Percentiles rank a stretch among this genome's conserved stretches.
phyloP scores from a whole-genome alignment of 441 rosid genomes.

The Metrosideros polymorpha region DNA sequence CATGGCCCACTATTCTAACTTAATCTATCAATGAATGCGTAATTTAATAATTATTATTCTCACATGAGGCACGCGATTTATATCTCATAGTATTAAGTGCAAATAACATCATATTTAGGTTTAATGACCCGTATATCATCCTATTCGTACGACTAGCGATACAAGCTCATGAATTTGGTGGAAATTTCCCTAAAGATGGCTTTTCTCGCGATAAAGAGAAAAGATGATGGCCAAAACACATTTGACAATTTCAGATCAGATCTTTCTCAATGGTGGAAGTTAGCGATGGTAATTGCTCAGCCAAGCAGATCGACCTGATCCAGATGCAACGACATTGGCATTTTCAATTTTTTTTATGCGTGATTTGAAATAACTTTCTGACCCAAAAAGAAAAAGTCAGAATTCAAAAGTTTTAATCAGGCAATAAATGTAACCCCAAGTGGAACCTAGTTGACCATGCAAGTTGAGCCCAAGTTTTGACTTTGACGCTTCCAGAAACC shows the following conservation, averaged over 20 bases:
- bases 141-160: neutral
- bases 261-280: neutral
- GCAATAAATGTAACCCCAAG: neutral
- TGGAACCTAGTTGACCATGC: neutral
- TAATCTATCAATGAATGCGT: too few relatives aligned
- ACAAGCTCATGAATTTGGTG: neutral
- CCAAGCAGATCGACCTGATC: neutral
- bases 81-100: neutral
- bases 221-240: neutral
- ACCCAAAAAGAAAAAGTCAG: neutral
- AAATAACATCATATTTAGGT: neutral
- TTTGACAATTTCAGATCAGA: neutral
- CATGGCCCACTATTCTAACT: neutral
- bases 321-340: neutral
- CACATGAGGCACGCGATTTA: accelerated
- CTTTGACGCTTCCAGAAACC: neutral
- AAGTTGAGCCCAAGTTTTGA: neutral
- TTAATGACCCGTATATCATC: neutral
- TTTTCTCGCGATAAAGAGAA: neutral
- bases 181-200: neutral
- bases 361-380: neutral
- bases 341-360: neutral
- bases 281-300: neutral
- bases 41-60: neutral
- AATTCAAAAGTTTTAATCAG: neutral